phyloP scores from a whole-genome alignment of 495 filamentous ascomycete genomes.

The Corynascus novoguineensis region DNA sequence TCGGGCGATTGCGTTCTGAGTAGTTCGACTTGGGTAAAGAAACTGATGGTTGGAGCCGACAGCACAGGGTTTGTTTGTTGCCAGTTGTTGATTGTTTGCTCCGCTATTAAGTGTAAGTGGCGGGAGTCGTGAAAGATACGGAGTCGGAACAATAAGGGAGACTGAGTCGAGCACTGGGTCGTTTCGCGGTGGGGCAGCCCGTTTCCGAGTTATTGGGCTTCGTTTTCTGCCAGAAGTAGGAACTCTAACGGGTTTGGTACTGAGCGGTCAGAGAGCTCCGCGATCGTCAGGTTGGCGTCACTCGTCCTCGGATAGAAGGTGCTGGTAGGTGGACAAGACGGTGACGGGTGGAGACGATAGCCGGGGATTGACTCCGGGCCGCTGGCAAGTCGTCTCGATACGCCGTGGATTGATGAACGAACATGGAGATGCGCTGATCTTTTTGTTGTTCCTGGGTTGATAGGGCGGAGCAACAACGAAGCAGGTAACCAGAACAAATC shows the following conservation, averaged over 20 bases:
- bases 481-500: too few species aligned
- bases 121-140: background rate
- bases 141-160: background rate
- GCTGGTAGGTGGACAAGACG: background rate
- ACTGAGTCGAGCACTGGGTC: background rate
- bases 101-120: background rate
- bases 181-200: background rate
- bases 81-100: background rate
- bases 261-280: background rate
- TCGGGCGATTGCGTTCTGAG: conserved; percentile 14
- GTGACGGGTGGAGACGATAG: background rate
- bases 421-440: background rate
- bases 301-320: background rate
- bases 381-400: background rate
- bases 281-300: conserved; percentile 13
- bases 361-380: background rate
- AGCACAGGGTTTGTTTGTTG: conserved; percentile 1
- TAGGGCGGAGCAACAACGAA: too few species aligned
- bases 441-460: background rate
- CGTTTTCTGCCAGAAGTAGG: background rate
- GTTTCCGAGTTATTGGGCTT: background rate
- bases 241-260: background rate
- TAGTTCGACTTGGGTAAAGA: conserved; percentile 10
- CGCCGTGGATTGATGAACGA: conserved; percentile 1
- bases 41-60: background rate